phyloP scores from a whole-genome alignment of 495 filamentous ascomycete genomes.

The Tricharina praecox region DNA sequence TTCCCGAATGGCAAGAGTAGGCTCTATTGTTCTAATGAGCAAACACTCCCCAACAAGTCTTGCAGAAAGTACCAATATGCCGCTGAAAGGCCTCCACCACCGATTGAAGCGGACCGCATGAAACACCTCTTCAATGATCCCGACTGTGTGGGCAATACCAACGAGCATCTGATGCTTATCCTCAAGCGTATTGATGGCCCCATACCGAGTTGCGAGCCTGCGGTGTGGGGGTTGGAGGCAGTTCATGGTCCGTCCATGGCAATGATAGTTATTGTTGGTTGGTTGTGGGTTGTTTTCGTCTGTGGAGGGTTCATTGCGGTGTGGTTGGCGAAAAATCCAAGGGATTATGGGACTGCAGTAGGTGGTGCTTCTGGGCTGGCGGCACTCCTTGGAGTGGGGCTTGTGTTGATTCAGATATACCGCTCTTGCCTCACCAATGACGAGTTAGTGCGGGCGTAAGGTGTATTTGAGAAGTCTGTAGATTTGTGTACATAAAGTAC shows the following conservation, averaged over 20 bases:
- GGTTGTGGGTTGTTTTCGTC: too few species aligned
- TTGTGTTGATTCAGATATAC: too few species aligned
- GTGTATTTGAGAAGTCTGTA: too few species aligned
- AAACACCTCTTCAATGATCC: not conserved
- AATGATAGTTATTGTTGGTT: not conserved
- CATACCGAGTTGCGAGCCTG: not conserved
- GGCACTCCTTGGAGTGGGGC: too few species aligned
- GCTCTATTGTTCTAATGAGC: not conserved
- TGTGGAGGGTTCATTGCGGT: too few species aligned
- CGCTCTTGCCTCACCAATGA: too few species aligned
- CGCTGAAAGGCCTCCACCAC: not conserved
- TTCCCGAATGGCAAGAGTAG: not conserved
- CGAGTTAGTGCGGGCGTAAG: too few species aligned
- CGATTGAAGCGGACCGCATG: not conserved
- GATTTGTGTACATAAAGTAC: too few species aligned
- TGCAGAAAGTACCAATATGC: not conserved
- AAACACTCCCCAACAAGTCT: not conserved
- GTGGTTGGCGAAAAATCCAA: too few species aligned
- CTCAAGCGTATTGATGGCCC: not conserved
- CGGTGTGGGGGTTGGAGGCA: not conserved
- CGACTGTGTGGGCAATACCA: not conserved
- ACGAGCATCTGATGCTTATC: not conserved
- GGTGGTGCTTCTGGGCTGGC: too few species aligned
- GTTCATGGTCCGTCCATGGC: not conserved
- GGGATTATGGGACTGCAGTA: too few species aligned